These are phyloP conservation scores for Simplicillium sp. DNA, from an alignment of 2,329 filamentous ascomycete genomes.

Conservation along the genomic window DNA sequence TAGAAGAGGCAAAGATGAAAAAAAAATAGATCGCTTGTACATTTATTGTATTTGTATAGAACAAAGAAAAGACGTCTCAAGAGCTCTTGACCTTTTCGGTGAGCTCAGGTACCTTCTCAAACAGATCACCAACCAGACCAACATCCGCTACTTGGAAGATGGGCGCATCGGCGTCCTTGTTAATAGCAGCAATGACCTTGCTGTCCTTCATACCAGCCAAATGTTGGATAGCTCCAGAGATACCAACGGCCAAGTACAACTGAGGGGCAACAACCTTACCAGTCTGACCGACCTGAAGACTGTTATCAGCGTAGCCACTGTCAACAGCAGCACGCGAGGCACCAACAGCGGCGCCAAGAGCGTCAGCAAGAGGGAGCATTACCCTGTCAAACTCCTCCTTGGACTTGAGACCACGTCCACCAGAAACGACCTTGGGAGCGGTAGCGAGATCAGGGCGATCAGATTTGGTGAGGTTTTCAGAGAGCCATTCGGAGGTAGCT, in stretches of 20 bases:
- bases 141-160: conserved; percentile 99
- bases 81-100: conserved; percentile 81
- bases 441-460: conserved; percentile 89
- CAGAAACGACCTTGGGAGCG: conserved; percentile 83
- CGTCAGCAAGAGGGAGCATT: conserved; percentile 86
- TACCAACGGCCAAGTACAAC: conserved; percentile 89
- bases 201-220: conserved; percentile 99
- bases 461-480: conserved; percentile 84
- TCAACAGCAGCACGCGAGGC: conserved; percentile 93
- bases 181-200: conserved; percentile 98
- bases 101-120: conserved; percentile 90
- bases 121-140: conserved; percentile 88
- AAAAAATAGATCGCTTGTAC: conserved; percentile 16
- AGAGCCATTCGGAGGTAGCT: conserved; percentile 76
- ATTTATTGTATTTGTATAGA: conserved; percentile 10
- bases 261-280: conserved; percentile 97
- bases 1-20: conserved; percentile 7
- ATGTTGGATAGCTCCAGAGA: conserved; percentile 96
- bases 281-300: conserved; percentile 93
- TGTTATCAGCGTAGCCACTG: conserved; percentile 96
- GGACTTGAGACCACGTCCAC: conserved; percentile 89
- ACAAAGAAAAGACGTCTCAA: conserved; percentile 14
- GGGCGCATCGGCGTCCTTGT: conserved; percentile 93
- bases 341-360: conserved; percentile 89
- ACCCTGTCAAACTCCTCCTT: conserved; percentile 95